A percentile compares a stretch with the other conserved stretches of the same genome.
These are phyloP conservation scores for Calonectria montana DNA, from an alignment of 2,329 filamentous ascomycete species.

Conservation along the genomic window DNA sequence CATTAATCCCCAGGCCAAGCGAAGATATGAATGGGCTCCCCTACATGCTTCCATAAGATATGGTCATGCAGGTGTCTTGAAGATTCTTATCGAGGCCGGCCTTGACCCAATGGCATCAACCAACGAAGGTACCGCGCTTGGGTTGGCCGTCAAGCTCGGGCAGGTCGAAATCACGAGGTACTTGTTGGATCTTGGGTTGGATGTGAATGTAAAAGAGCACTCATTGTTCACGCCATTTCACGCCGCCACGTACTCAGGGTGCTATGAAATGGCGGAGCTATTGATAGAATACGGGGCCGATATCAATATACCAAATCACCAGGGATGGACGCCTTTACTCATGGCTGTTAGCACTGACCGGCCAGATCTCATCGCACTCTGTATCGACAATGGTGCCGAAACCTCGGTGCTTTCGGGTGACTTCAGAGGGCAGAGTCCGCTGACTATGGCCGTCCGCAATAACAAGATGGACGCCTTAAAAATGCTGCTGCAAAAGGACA, in stretches of 20 bases:
- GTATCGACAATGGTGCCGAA: background rate
- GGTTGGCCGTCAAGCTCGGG: background rate
- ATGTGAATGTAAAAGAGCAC: background rate
- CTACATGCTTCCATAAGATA: background rate
- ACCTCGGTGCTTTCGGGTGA: background rate
- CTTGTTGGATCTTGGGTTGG: background rate
- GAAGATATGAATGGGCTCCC: background rate
- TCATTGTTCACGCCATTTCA: background rate
- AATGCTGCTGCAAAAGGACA: background rate
- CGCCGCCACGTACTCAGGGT: background rate
- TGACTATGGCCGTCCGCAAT: background rate
- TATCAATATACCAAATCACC: background rate
- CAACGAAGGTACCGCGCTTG: background rate
- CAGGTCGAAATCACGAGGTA: background rate
- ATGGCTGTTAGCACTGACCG: background rate
- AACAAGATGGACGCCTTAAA: background rate
- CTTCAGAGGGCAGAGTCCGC: background rate
- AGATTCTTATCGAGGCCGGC: background rate
- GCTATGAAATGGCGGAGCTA: background rate
- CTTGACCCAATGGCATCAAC: background rate
- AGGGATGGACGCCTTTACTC: background rate
- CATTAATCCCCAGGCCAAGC: background rate
- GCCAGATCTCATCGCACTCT: background rate
- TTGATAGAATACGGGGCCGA: background rate
- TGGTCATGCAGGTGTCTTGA: background rate